Percentiles rank a stretch among this genome's conserved stretches.
Conservation (phyloP, 2,329 filamentous ascomycete species). For the Scytalidium sp. region DNA sequence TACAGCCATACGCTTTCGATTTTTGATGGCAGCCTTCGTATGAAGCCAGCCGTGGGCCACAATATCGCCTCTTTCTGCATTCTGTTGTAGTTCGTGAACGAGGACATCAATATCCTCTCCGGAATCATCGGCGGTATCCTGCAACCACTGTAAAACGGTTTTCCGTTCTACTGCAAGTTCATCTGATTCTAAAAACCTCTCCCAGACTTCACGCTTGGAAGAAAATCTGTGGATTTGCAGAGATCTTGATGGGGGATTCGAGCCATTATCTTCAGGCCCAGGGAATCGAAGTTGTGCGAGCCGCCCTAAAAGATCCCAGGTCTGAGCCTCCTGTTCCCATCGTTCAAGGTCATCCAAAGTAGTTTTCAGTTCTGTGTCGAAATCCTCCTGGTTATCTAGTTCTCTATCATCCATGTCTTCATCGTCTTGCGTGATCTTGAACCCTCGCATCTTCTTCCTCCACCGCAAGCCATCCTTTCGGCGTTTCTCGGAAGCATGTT, state of each 20-base stretch:
- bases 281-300: constrained; percentile 64
- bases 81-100: constrained; percentile 71
- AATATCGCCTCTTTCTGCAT: constrained; percentile 75
- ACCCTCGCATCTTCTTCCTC: constrained; percentile 33
- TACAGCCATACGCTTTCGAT: constrained; percentile 75
- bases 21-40: constrained; percentile 85
- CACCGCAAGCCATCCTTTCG: constrained; percentile 21
- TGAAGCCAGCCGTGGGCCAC: constrained; percentile 91
- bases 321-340: constrained; percentile 81
- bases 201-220: constrained; percentile 61
- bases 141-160: constrained; percentile 81
- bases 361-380: constrained; percentile 19
- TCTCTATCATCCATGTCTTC: constrained; percentile 44
- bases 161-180: constrained; percentile 73
- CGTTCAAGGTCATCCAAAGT: constrained; percentile 51
- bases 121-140: constrained; percentile 66
- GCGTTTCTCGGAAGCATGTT: constrained; percentile 26
- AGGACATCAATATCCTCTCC: constrained; percentile 72
- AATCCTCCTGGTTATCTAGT: constrained; percentile 45
- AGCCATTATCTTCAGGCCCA: constrained; percentile 25
- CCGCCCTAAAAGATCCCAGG: constrained; percentile 77
- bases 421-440: constrained; percentile 22
- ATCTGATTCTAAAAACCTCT: constrained; percentile 72
- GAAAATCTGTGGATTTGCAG: constrained; percentile 49
- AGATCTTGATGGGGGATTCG: constrained; percentile 13